These are phyloP conservation scores for Metschnikowia proteae DNA, from an alignment of 805 yeast genomes.

Conservation along the genomic window DNA sequence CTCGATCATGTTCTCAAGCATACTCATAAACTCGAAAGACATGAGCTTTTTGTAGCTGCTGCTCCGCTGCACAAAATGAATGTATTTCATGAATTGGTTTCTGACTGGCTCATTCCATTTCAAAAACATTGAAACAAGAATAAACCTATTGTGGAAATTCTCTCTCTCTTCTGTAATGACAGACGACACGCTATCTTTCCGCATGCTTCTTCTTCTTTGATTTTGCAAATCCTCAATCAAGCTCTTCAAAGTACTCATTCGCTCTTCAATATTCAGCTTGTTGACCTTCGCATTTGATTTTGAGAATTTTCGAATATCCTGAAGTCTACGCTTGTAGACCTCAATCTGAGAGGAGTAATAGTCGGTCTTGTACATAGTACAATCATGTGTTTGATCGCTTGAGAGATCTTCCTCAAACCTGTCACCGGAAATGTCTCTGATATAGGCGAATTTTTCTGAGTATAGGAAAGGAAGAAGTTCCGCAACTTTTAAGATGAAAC, in stretches of 20 bases:
- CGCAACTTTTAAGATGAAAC: conserved; percentile 38
- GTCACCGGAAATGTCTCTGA: conserved; percentile 49
- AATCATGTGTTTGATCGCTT: conserved; percentile 28
- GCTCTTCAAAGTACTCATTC: conserved; percentile 15
- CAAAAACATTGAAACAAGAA: conserved; percentile 35
- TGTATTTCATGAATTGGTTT: conserved; percentile 31
- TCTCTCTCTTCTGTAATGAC: conserved; percentile 8
- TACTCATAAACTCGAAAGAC: conserved; percentile 32
- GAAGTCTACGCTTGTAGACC: conserved; percentile 24
- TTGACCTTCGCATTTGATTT: conserved; percentile 5
- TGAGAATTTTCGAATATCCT: conserved; percentile 20
- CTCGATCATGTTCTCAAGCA: conserved; percentile 32
- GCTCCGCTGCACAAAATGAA: conserved; percentile 34
- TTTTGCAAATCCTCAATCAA: conserved; percentile 12
- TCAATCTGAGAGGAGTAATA: conserved; percentile 28
- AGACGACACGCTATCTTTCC: conserved; percentile 8
- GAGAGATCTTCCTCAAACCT: conserved; percentile 16
- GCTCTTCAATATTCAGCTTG: conserved; percentile 9
- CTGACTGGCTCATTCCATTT: conserved; percentile 41
- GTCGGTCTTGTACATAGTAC: conserved; percentile 26
- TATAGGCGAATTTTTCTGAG: conserved; percentile 67
- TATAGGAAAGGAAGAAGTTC: conserved; percentile 57
- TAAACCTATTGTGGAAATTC: conserved; percentile 36
- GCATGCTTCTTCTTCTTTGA: conserved; percentile 6
- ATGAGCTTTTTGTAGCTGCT: conserved; percentile 27